Conservation (phyloP, 2,329 filamentous ascomycete genomes). For the Clarireedia hainanense region DNA sequence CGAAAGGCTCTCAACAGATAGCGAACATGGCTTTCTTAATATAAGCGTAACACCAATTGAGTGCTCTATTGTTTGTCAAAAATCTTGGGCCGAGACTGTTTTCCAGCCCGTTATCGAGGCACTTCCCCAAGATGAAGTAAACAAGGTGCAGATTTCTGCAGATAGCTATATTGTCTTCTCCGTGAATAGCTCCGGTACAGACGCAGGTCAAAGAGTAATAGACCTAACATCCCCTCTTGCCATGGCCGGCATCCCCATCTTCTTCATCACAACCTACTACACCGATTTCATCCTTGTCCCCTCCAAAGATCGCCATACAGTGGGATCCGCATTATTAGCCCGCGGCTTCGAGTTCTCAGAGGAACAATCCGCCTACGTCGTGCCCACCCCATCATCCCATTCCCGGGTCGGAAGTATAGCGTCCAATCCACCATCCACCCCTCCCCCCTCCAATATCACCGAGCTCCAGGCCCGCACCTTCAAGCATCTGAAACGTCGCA, state of each 20-base stretch:
- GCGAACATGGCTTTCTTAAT: constrained; percentile 78
- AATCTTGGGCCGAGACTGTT: constrained; percentile 62
- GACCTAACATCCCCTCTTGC: constrained; percentile 87
- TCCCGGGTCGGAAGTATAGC: constrained; percentile 33
- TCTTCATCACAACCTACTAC: constrained; percentile 98
- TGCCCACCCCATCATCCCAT: constrained; percentile 31
- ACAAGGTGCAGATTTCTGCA: constrained; percentile 62
- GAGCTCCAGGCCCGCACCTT: constrained; percentile 83
- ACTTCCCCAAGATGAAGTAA: constrained; percentile 47
- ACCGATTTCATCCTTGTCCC: constrained; percentile 95
- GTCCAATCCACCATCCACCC: constrained; percentile 53
- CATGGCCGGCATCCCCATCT: constrained; percentile 87
- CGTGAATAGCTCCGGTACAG: constrained; percentile 81
- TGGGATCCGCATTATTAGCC: constrained; percentile 67
- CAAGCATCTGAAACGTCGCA: constrained; percentile 66
- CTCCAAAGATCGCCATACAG: constrained; percentile 61
- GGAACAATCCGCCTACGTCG: constrained; percentile 59
- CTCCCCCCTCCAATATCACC: constrained; percentile 66
- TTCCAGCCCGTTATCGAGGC: constrained; percentile 64
- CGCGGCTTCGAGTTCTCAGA: constrained; percentile 81
- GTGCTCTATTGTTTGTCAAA: constrained; percentile 85
- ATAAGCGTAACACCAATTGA: constrained; percentile 88
- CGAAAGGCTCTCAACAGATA: constrained; percentile 42
- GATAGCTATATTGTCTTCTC: constrained; percentile 86
- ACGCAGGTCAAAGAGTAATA: constrained; percentile 83